phyloP scores from a whole-genome alignment of 1,284 basidiomycete genomes.

The Malassezia arunalokei region DNA sequence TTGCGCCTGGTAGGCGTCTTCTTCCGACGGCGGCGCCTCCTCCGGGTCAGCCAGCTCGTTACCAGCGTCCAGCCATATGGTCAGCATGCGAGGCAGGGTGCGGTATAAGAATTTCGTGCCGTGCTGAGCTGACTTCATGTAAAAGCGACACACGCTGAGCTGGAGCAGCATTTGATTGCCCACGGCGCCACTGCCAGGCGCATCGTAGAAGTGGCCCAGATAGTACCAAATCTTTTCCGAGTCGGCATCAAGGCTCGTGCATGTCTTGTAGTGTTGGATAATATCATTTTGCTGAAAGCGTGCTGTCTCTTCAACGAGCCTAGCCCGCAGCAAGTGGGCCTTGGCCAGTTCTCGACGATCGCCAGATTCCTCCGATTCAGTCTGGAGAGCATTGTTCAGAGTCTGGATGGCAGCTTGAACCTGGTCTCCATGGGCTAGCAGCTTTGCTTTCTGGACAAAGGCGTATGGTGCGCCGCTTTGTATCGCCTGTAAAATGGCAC shows the following conservation, averaged over 20 bases:
- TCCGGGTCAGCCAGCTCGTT: conserved; percentile 49
- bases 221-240: conserved; percentile 50
- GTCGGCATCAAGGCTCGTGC: conserved; percentile 50
- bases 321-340: conserved; percentile 74
- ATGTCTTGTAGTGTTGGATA: conserved; percentile 38
- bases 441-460: conserved; percentile 83
- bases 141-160: conserved; percentile 57
- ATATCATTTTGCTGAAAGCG: conserved; percentile 62
- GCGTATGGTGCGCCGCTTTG: conserved; percentile 64
- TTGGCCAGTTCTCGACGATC: conserved; percentile 45
- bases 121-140: conserved; percentile 60
- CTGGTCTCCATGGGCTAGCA: conserved; percentile 68
- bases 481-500: conserved; percentile 79
- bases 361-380: conserved; percentile 3
- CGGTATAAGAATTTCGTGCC: conserved; percentile 97
- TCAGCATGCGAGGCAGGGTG: conserved; percentile 82
- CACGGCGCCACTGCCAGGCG: conserved; percentile 49
- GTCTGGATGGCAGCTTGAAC: conserved; percentile 77
- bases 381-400: conserved; percentile 62
- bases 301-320: conserved; percentile 85
- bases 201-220: conserved; percentile 28
- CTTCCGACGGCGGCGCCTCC: neutral
- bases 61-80: conserved; percentile 89
- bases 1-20: conserved; percentile 24
- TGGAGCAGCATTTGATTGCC: conserved; percentile 28